Evolutionary conservation across 2,329 filamentous ascomycete genomes (phyloP), one percentile per base, ranked within the genome.

Genomic region (Epicoccum sorghinum): DNA sequence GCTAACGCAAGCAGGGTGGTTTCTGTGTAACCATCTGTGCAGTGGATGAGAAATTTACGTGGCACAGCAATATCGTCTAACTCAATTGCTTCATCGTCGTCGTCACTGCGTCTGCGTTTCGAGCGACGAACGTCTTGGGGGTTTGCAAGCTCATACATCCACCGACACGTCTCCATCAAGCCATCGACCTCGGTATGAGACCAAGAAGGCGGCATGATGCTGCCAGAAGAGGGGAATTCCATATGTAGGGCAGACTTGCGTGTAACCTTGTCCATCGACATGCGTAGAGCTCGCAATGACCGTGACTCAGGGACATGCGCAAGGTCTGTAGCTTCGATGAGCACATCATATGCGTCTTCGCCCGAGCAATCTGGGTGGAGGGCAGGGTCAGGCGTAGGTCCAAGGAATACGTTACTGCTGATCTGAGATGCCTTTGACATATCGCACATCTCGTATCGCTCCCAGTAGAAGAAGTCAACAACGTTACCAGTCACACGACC

Each of bases 11-110:
- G 82, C 74, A 99, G 83, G 1, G 92, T 92, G 1, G 90, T 93
- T 75, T 99, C 95, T 0, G 95, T 99, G 68, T 99, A 99, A 14
- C 95, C 95, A 73, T 99, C 95, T 2, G 89, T 88, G 73, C 95
- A 98, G 75, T 98, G 93, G 36, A 99, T 90, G 29, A 98, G 83
- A 30, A 98, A 86, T 69, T 87, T 92, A 46, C 59, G 86, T 80
- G 50, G 86, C 32, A 47, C 65, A 47, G 61, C 50, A 50, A 71
- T 60, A 27, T 71, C 70, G 71, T 59, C 64, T 81, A 88, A 85
- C 40, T 78, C 76, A 48, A 82, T 81, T 60, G 88, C 86, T 60
- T 87, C 84, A 6, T 74, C 71, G 7, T 74, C 71, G 49, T 66
- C 77, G 23, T 67, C 77, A 52, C 65, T 71, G 35, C 77, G 80